These are phyloP conservation scores for Lipomyces spencermartinsiae DNA, from an alignment of 805 yeast species.

Conservation along the genomic window DNA sequence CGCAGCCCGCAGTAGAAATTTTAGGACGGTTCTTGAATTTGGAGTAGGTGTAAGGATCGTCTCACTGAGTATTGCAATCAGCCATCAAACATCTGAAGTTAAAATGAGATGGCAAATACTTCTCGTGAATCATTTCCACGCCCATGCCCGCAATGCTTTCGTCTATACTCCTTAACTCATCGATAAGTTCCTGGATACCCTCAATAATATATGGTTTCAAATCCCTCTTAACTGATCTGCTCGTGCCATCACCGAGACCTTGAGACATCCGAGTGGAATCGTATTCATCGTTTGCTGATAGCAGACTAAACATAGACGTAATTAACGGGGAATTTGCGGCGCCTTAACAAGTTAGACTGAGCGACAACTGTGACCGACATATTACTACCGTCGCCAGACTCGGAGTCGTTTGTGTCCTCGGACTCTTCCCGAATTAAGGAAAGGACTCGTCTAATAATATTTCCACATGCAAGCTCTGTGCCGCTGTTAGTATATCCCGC, in stretches of 20 bases:
- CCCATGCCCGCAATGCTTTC: conserved; percentile 92
- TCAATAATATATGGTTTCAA: conserved; percentile 85
- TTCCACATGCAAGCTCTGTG: conserved; percentile 80
- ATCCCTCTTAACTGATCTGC: conserved; percentile 53
- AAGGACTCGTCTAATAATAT: conserved; percentile 85
- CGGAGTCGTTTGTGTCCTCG: conserved; percentile 53
- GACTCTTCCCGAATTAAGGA: conserved; percentile 88
- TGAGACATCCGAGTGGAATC: conserved; percentile 8
- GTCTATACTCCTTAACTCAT: conserved; percentile 86
- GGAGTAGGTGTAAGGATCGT: conserved; percentile 88
- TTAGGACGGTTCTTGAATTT: conserved; percentile 83
- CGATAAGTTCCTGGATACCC: conserved; percentile 89
- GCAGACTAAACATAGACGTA: conserved; percentile 84
- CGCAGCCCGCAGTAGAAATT: conserved; percentile 84
- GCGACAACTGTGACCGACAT: not conserved
- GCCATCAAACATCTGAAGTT: not conserved
- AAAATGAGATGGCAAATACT: conserved; percentile 49
- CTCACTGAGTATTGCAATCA: conserved; percentile 40
- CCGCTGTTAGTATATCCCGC: not conserved
- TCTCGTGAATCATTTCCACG: conserved; percentile 91
- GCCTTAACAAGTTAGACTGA: not conserved
- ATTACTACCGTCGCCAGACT: conserved; percentile 27
- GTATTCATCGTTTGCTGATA: conserved; percentile 48
- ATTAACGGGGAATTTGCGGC: conserved; percentile 58
- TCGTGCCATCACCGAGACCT: conserved; percentile 49